Evolutionary conservation across 305 asterid genomes (phyloP).

Genomic region (Rubia peregrina): DNA sequence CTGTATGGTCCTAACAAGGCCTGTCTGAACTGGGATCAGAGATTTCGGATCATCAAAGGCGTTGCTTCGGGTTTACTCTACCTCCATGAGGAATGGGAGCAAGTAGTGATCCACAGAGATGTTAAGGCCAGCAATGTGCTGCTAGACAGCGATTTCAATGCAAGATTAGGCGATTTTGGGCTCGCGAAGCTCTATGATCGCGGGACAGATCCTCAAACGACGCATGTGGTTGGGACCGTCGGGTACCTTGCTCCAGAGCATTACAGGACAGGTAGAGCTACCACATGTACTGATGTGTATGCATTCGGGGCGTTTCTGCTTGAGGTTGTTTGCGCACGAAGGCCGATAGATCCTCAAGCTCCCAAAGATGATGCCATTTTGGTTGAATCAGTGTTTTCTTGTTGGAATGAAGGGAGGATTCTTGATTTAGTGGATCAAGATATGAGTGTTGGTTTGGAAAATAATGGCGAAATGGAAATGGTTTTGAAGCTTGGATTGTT

Average conservation of each 20-base stretch:
- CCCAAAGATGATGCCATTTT: neutral
- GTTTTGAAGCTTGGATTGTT: slow-evolving; percentile 10
- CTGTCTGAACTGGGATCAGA: slow-evolving; percentile 7
- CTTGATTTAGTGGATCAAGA: neutral
- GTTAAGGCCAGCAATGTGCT: slow-evolving; percentile 7
- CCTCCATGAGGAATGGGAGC: slow-evolving; percentile 12
- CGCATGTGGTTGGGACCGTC: slow-evolving; percentile 4
- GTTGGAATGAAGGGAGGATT: neutral
- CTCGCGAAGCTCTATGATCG: slow-evolving; percentile 6
- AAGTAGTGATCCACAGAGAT: slow-evolving; percentile 8
- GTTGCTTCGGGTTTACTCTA: slow-evolving; percentile 3
- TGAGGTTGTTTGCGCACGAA: slow-evolving; percentile 4
- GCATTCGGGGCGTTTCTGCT: slow-evolving; percentile 10
- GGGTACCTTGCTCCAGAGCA: slow-evolving; percentile 9
- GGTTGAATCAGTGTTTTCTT: neutral
- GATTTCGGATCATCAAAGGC: slow-evolving; percentile 6
- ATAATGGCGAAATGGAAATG: slow-evolving; percentile 2
- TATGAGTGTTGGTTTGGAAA: neutral
- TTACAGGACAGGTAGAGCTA: slow-evolving; percentile 7
- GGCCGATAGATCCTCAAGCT: neutral
- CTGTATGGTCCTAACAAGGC: neutral
- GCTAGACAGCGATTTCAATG: neutral
- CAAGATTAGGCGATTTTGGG: slow-evolving; percentile 6
- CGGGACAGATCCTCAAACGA: slow-evolving; percentile 9
- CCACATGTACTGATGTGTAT: neutral